phyloP scores from a whole-genome alignment of 2,329 filamentous ascomycete genomes.

The Lecanicillium sp. region DNA sequence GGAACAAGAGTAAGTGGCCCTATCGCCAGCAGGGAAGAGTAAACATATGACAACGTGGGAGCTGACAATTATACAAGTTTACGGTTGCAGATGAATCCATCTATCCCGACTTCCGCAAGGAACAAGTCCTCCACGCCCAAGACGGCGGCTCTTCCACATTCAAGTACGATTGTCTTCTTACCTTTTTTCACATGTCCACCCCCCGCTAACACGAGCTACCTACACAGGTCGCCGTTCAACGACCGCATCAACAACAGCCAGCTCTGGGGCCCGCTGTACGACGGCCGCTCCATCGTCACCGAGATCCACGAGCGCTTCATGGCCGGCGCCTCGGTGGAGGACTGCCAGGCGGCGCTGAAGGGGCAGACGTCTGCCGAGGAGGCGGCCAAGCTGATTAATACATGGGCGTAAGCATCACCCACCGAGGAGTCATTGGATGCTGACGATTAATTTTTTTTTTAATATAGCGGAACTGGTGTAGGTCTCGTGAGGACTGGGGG shows the following conservation, averaged over 20 bases:
- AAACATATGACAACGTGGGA: no score
- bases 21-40: no score
- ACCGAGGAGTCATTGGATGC: background rate
- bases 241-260: slow-evolving; percentile 32
- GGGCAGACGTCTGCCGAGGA: slow-evolving; percentile 32
- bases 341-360: slow-evolving; percentile 34
- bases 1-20: slow-evolving; percentile 33
- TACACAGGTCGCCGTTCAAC: slow-evolving; percentile 33
- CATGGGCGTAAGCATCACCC: slow-evolving; percentile 30
- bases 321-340: slow-evolving; percentile 34
- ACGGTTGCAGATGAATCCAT: slow-evolving; percentile 37
- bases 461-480: slow-evolving; percentile 35
- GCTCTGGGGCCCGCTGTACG: slow-evolving; percentile 38
- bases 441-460: slow-evolving; percentile 8
- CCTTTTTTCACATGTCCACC: background rate
- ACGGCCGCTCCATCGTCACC: slow-evolving; percentile 37
- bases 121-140: slow-evolving; percentile 32
- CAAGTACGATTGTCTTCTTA: slow-evolving; percentile 29
- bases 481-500: slow-evolving; percentile 37
- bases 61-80: slow-evolving; percentile 28
- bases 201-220: background rate
- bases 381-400: slow-evolving; percentile 27
- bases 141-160: slow-evolving; percentile 41
- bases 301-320: slow-evolving; percentile 35
- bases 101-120: slow-evolving; percentile 35